Conservation (phyloP, 495 filamentous ascomycete genomes). For the Corynascus novoguineensis region DNA sequence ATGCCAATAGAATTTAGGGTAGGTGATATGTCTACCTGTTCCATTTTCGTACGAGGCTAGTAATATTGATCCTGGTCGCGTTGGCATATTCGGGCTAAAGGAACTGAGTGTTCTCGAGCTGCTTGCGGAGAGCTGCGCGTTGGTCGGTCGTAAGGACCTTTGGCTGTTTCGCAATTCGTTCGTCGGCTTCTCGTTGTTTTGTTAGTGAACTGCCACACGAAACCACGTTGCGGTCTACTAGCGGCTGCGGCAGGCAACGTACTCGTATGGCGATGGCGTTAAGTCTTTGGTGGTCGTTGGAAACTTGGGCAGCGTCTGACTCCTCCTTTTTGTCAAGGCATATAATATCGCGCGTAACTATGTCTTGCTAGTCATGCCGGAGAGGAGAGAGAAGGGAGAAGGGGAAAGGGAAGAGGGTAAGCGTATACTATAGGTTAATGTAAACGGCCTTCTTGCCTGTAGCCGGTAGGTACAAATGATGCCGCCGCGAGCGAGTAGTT, state of each 20-base stretch:
- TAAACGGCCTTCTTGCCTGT: conserved; percentile 84
- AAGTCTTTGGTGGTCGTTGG: conserved; percentile 60
- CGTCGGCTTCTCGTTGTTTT: conserved; percentile 6
- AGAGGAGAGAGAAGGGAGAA: not conserved
- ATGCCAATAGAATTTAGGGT: not conserved
- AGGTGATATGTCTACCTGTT: conserved; percentile 8
- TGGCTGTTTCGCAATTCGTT: not conserved
- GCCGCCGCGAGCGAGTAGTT: conserved; percentile 51
- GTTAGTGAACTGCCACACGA: conserved; percentile 14
- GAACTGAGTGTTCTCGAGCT: conserved; percentile 11
- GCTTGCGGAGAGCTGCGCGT: conserved; percentile 9
- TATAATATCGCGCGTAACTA: conserved; percentile 65
- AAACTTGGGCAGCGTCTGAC: conserved; percentile 75
- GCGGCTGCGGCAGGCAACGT: conserved; percentile 8
- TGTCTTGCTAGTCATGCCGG: not conserved
- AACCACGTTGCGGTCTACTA: conserved; percentile 8
- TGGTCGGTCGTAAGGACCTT: conserved; percentile 9
- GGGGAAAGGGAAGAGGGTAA: not conserved
- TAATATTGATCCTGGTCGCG: conserved; percentile 18
- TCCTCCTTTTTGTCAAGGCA: conserved; percentile 68
- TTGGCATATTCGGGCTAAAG: conserved; percentile 15
- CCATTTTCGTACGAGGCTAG: not conserved
- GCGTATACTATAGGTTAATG: conserved; percentile 80
- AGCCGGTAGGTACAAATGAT: conserved; percentile 67
- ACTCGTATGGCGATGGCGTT: conserved; percentile 10